Evolutionary conservation across 495 filamentous ascomycete species (phyloP).

Genomic region (Xylaria bambusicola): DNA sequence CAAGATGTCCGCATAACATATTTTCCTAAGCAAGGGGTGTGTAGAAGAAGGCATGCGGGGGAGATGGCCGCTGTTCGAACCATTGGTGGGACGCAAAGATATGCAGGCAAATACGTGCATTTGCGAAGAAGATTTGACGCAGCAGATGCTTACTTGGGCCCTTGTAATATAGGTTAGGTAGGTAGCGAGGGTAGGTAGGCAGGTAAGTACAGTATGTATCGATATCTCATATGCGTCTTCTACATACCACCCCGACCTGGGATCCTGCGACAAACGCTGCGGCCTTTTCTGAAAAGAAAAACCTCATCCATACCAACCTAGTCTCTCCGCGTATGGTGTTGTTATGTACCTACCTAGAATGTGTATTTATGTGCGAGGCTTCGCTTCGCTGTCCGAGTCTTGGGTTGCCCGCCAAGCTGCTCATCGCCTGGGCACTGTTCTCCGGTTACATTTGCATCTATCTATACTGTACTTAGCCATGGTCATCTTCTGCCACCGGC

Average conservation of each 20-base stretch:
- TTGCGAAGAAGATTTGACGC: conserved; percentile 1
- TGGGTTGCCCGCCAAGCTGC: conserved; percentile 12
- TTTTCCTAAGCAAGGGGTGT: not conserved
- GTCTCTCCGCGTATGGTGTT: not conserved
- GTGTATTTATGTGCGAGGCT: conserved; percentile 15
- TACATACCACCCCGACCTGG: conserved; percentile 4
- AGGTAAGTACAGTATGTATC: too few relatives aligned
- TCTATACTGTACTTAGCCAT: not conserved
- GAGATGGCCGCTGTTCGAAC: not conserved
- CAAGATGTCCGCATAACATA: not conserved
- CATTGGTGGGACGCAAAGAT: conserved; percentile 3
- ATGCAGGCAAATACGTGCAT: not conserved
- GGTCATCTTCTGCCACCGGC: conserved; percentile 9
- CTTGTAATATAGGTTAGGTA: not conserved
- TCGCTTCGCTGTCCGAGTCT: conserved; percentile 9
- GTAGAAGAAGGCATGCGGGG: too few relatives aligned
- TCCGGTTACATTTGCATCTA: conserved; percentile 14
- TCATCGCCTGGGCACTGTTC: conserved; percentile 18
- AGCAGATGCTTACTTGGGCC: not conserved
- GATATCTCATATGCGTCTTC: conserved; percentile 9
- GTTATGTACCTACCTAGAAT: not conserved
- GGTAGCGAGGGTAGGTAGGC: too few relatives aligned
- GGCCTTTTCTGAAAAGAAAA: conserved; percentile 13
- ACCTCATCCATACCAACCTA: conserved; percentile 13
- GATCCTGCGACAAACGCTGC: not conserved